Evolutionary conservation across 148 eudicot species (phyloP), one percentile per base, ranked within the genome.

Genomic region (Vaccinium vitisidaea): DNA sequence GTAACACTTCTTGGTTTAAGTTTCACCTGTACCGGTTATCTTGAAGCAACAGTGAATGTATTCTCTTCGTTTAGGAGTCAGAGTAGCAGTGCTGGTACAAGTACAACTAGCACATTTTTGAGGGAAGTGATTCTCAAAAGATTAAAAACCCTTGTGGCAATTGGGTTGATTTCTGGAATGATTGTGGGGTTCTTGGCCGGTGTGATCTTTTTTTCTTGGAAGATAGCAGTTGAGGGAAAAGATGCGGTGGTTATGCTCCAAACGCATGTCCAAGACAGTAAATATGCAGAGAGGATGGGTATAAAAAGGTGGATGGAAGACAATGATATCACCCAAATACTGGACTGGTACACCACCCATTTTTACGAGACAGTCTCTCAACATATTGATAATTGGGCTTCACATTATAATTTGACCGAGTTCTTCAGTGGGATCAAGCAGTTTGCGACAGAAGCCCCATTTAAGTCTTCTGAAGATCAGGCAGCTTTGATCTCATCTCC

Each of bases 261-360:
- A 78, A 87, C 93, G 13, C 96, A 91, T 75, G 95, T 95, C 0
- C 92, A 95, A 80, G 93, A 93, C 83, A 95, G 90, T 53, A 94
- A 95, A 86, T 95, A 94, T 79, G 94, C 99, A 1, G 96, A 94
- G 88, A 93, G 87, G 84, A 91, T 93, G 25, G 99, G 99, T 32
- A 67, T 95, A 69, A 94, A 92, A 88, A 82, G 93, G 82, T 95
- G 99, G 98, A 95, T 97, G 96, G 98, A 95, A 77, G 99, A 95
- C 52, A 97, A 97, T 85, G 98, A 97, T 84, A 94, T 97, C 30
- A 91, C 99, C 11, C 92, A 90, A 36, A 95, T 94, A 92, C 89
- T 95, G 81, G 98, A 95, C 87, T 89, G 6, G 87, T 97, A 95
- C 75, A 88, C 92, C 32, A 87, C 93, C 6, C 87, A 89, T 90